Evolutionary conservation across 169 alveolate species (phyloP), one percentile per base, ranked within the genome.

Genomic region (Perkinsus chesapeaki): DNA sequence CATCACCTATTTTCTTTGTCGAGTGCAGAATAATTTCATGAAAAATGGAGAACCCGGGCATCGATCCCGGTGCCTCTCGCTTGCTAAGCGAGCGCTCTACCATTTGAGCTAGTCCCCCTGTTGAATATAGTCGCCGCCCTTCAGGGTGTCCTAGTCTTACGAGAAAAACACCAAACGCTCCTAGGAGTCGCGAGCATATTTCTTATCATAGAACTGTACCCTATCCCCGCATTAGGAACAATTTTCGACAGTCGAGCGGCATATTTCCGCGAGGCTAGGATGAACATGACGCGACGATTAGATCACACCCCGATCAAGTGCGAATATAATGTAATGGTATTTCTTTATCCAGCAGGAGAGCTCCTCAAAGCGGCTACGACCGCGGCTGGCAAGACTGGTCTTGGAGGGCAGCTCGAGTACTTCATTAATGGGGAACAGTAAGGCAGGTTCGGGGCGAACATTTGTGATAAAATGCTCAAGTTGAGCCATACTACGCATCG

Each of bases 41-140:
- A 97, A 96, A 95, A 94, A 92, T 97, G 99, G 98, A 97, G 97
- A 97, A 97, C 98, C 97, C 96, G 99, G 99, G 99, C 98, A 98
- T 98, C 99, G 99, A 98, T 98, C 99, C 99, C 99, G 98, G 99
- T 98, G 98, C 99, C 99, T 98, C 99, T 98, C 99, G 99, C 99
- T 98, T 98, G 99, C 99, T 98, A 98, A 98, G 99, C 99, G 99
- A 98, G 99, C 99, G 99, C 99, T 98, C 99, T 98, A 98, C 99
- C 99, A 98, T 98, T 98, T 98, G 99, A 98, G 99, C 99, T 98
- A 98, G 99, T 43, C 60, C 60, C 60, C 60, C 60, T 43, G 60
- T 5, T 43, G 60, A n/a, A n/a, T n/a, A n/a, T n/a, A n/a, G 60
- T 16, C 5, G 60, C 5, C 60, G 16, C 60, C 60, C 60, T 43